Percentiles rank a stretch among this genome's conserved stretches.
These are phyloP conservation scores for Olyra latifolia DNA, from an alignment of 176 grass and related monocot genomes.

Conservation along the genomic window DNA sequence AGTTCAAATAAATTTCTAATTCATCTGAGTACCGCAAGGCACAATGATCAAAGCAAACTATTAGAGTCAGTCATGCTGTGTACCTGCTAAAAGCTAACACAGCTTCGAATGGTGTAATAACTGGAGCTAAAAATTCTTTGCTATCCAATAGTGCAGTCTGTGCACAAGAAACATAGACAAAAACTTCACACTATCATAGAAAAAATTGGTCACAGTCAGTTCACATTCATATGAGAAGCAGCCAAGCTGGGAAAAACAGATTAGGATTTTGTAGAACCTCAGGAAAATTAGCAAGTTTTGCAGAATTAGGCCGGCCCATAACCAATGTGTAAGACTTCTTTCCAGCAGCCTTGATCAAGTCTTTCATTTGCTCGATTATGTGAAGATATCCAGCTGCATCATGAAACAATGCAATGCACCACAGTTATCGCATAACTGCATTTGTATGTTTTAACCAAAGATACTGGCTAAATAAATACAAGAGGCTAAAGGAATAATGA, in stretches of 20 bases:
- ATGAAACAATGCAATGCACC: constrained; percentile 19
- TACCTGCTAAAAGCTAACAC: constrained; percentile 92
- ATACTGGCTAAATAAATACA: background rate
- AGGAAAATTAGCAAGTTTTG: constrained; percentile 97
- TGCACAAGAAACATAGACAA: constrained; percentile 96
- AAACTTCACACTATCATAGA: constrained; percentile 73
- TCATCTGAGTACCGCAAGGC: background rate
- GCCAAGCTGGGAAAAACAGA: background rate
- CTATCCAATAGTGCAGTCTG: constrained; percentile 96
- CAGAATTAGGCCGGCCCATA: constrained; percentile 83
- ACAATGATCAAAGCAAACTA: background rate
- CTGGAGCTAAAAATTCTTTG: constrained; percentile 91
- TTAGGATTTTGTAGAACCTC: constrained; percentile 55
- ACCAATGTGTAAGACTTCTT: constrained; percentile 97
- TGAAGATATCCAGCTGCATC: constrained; percentile 89
- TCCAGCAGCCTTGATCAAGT: constrained; percentile 76
- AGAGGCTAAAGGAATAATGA: background rate
- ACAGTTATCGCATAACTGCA: constrained; percentile 2
- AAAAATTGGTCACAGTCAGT: constrained; percentile 16
- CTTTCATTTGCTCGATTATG: constrained; percentile 95
- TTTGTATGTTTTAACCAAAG: constrained; percentile 4
- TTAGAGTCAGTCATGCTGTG: background rate
- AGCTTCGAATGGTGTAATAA: constrained; percentile 97
- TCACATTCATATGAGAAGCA: background rate
- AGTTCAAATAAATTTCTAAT: background rate